phyloP scores from a whole-genome alignment of 2,329 filamentous ascomycete genomes.

The Arthrobotrys iridis region DNA sequence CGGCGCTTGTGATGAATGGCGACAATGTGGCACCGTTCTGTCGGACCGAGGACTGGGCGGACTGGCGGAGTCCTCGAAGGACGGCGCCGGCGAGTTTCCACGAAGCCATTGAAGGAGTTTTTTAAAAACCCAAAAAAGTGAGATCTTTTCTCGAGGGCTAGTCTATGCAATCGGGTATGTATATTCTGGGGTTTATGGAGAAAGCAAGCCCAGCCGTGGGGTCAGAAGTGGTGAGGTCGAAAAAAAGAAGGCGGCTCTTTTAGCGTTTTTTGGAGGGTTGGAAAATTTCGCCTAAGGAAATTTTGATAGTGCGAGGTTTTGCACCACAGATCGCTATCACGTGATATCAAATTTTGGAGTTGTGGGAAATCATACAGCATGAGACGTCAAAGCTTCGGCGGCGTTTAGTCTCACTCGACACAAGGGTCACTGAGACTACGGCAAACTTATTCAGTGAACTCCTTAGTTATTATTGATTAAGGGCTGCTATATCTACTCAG shows the following conservation, averaged over 20 bases:
- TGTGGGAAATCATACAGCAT: too few relatives aligned
- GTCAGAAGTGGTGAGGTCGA: not conserved
- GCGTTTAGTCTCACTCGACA: too few relatives aligned
- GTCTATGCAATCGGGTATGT: not conserved
- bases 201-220: not conserved
- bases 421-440: too few relatives aligned
- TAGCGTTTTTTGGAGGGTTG: conserved; percentile 7
- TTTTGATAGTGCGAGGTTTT: conserved; percentile 37
- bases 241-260: conserved; percentile 38
- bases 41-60: conserved; percentile 46
- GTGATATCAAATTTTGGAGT: conserved; percentile 4
- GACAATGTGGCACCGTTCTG: conserved; percentile 52
- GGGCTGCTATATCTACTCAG: too few relatives aligned
- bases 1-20: conserved; percentile 46
- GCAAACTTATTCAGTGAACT: too few relatives aligned
- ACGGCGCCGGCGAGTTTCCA: conserved; percentile 57
- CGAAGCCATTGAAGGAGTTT: conserved; percentile 56
- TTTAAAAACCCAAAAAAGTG: conserved; percentile 25
- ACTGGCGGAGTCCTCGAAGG: conserved; percentile 55
- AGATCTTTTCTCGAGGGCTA: not conserved
- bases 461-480: too few relatives aligned
- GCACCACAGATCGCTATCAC: conserved; percentile 34
- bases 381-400: too few relatives aligned
- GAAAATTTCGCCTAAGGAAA: conserved; percentile 48
- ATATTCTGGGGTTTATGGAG: too few relatives aligned